phyloP scores from a whole-genome alignment of 75 land plant genomes.

The Pinus albicaulis region DNA sequence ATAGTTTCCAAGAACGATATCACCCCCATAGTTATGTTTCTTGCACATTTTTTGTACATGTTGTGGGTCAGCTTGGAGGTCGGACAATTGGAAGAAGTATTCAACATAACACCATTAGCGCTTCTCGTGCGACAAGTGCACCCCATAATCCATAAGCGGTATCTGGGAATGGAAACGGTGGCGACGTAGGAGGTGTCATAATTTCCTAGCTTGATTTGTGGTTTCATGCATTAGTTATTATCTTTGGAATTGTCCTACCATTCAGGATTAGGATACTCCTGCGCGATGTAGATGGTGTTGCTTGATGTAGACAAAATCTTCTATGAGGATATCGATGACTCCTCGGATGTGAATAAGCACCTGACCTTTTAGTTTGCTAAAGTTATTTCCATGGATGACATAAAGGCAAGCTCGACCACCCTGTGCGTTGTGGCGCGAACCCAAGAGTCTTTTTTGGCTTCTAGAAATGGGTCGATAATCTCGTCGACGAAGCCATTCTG shows the following conservation, averaged over 20 bases:
- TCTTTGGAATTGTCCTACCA: slow-evolving; percentile 38
- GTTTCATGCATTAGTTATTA: slow-evolving; percentile 29
- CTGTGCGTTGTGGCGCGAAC: too few relatives aligned
- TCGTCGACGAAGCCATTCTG: too few relatives aligned
- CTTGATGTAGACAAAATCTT: slow-evolving; percentile 22
- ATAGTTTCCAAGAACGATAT: slow-evolving; percentile 37
- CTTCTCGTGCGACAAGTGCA: slow-evolving; percentile 9
- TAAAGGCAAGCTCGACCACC: slow-evolving; percentile 4
- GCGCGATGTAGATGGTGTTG: slow-evolving; percentile 43
- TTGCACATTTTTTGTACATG: slow-evolving; percentile 32
- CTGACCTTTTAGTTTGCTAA: slow-evolving; percentile 23
- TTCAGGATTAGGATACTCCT: slow-evolving; percentile 33
- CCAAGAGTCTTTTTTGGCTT: too few relatives aligned
- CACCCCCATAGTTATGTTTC: slow-evolving; percentile 41
- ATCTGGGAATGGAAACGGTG: slow-evolving; percentile 7
- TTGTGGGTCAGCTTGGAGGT: slow-evolving; percentile 34
- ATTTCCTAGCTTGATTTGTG: slow-evolving; percentile 23
- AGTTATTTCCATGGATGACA: slow-evolving; percentile 15
- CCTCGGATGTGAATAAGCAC: slow-evolving; percentile 6
- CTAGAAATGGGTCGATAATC: too few relatives aligned
- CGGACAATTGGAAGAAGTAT: slow-evolving; percentile 31
- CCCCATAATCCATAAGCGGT: background rate
- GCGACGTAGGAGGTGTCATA: slow-evolving; percentile 26
- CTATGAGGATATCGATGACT: slow-evolving; percentile 10
- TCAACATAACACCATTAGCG: slow-evolving; percentile 18